Base-by-base conservation (phyloP, 257 asterid genomes). In the Striga asiatica region DNA sequence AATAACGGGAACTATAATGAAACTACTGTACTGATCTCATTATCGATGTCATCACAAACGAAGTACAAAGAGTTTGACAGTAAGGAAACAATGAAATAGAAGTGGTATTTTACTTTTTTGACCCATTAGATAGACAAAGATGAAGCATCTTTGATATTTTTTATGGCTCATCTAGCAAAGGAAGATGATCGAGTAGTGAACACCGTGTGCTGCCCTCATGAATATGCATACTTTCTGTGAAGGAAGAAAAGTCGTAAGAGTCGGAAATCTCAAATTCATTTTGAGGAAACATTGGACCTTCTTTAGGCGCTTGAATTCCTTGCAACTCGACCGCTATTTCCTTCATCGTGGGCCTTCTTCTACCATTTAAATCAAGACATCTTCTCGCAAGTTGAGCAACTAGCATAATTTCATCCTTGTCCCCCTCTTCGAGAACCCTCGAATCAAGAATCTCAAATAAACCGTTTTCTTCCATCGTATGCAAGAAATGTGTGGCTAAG, bases 401-500 rank as follows among this genome's bases (percentile, higher is more conserved):
- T 1, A 19, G 5, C 29, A 4, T 18, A 53, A 53, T 53, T 8
- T 53, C 46, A 3, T 53, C 43, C 22, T 4, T 20, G 16, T 1
- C 11, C 2, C 17, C 32, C 6, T 47, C 31, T 46, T 3, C 19
- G 4, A 54, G 41, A 1, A 68, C 65, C 29, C 66, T 61, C 3
- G 58, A 57, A 62, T 72, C 81, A 41, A 76, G 29, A 49, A 76
- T 65, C 2, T 62, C 66, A 11, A 65, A 54, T 18, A 68, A 31
- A 0, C 22, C 52, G 19, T 65, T 32, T 20, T 56, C 68, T 43
- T 71, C 81, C 66, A 56, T 71, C 0, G 51, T 18, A 3, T 71
- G 37, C 70, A 72, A 27, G 60, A 66, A 71, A 3, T 42, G 51
- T 5, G 50, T 50, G 2, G 62, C 73, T 7, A 71, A 56, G 16